Conservation (phyloP, 2,329 filamentous ascomycete genomes). For the Falciphora oryzae region DNA sequence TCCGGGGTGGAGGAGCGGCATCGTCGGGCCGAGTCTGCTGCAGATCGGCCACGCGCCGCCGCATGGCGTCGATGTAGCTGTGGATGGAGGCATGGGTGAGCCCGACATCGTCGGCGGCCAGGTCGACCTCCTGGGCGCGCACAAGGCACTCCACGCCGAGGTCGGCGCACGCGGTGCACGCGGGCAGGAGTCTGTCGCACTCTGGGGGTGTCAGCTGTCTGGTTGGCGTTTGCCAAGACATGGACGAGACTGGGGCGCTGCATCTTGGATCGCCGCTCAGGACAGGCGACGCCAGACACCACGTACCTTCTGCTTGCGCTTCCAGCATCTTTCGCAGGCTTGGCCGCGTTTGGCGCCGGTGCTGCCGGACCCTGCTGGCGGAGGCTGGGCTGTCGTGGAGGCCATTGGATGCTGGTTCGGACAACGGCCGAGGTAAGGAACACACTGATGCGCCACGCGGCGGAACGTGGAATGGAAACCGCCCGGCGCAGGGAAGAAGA, state of each 20-base stretch:
- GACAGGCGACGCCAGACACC: neutral
- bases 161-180: slow-evolving; percentile 11
- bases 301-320: slow-evolving; percentile 25
- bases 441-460: neutral
- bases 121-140: slow-evolving; percentile 8
- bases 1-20: too few species aligned
- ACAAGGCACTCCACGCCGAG: slow-evolving; percentile 10
- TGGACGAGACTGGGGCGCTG: too few species aligned
- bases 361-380: too few species aligned
- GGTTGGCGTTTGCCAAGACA: neutral
- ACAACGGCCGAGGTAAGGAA: neutral
- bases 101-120: slow-evolving; percentile 3
- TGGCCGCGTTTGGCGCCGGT: slow-evolving; percentile 12
- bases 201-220: neutral
- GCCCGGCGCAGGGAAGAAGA: too few species aligned
- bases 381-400: neutral
- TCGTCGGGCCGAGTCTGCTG: slow-evolving; percentile 11
- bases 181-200: slow-evolving; percentile 7
- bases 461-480: neutral
- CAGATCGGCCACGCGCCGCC: neutral
- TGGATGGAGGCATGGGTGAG: slow-evolving; percentile 8
- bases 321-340: slow-evolving; percentile 27
- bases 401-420: neutral
- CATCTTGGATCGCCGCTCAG: too few species aligned
- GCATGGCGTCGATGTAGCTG: neutral